Percentiles rank a stretch among this genome's conserved stretches.
Conservation (phyloP, 1,139 yeast species). For the Kurtzmaniella quercitrusa region DNA sequence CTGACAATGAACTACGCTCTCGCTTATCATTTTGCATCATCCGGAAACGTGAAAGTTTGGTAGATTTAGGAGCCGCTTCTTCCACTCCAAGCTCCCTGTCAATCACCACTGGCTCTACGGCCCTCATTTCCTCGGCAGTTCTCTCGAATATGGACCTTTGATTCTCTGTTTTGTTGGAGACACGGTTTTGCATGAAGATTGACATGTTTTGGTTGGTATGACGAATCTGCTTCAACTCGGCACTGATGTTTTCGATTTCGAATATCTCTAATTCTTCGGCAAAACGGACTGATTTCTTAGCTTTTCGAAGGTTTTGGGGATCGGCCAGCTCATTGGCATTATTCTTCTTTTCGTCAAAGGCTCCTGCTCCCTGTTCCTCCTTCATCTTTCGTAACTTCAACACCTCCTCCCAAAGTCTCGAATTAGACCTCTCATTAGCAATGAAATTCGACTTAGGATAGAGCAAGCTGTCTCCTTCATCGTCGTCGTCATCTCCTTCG, state of each 20-base stretch:
- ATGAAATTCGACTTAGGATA: constrained; percentile 17
- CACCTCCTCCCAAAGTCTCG: constrained; percentile 29
- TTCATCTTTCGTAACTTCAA: constrained; percentile 17
- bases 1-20: background rate
- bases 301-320: constrained; percentile 5
- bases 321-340: background rate
- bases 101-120: background rate
- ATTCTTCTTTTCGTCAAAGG: background rate
- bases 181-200: constrained; percentile 21
- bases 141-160: background rate
- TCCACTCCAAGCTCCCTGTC: background rate
- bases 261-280: constrained; percentile 50
- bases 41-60: constrained; percentile 5
- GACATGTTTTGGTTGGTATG: constrained; percentile 16
- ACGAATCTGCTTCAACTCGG: constrained; percentile 34
- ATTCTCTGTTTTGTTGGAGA: background rate
- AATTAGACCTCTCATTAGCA: constrained; percentile 14
- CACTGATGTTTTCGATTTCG: constrained; percentile 56
- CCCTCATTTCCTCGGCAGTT: background rate
- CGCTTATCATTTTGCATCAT: constrained; percentile 1
- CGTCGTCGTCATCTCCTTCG: constrained; percentile 19
- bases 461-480: constrained; percentile 22
- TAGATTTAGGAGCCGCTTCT: background rate
- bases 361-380: background rate
- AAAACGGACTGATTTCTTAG: constrained; percentile 50